These are phyloP conservation scores for Salix arbutifolia DNA, from an alignment of 345 rosid species.

Conservation along the genomic window DNA sequence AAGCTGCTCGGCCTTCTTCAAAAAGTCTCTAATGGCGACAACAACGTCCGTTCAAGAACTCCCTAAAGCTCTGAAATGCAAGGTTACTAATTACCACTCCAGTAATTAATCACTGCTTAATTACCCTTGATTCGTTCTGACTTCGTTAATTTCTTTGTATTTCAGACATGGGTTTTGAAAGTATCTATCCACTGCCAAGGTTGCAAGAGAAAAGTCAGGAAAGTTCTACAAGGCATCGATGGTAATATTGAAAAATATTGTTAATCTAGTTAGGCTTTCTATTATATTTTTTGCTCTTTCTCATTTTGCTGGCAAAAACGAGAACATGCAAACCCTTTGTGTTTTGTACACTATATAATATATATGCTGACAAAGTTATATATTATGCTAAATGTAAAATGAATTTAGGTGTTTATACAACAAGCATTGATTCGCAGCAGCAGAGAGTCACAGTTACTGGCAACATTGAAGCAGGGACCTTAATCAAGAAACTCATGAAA, in stretches of 20 bases:
- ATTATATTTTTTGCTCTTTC: not conserved
- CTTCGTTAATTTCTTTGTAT: not conserved
- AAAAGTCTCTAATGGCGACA: slow-evolving; percentile 5
- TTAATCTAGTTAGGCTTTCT: not conserved
- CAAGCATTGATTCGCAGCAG: slow-evolving; percentile 20
- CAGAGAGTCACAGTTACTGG: slow-evolving; percentile 27
- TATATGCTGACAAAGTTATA: too few species aligned
- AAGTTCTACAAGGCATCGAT: slow-evolving; percentile 19
- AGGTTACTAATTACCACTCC: not conserved
- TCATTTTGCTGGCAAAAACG: not conserved
- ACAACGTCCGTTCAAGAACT: not conserved
- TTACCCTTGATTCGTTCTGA: not conserved
- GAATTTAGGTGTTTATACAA: slow-evolving; percentile 22
- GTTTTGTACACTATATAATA: not conserved
- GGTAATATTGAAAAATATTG: not conserved
- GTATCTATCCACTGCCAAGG: slow-evolving; percentile 34
- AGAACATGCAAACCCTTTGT: not conserved
- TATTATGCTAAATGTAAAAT: not conserved
- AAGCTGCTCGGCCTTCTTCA: not conserved
- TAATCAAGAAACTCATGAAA: slow-evolving; percentile 24
- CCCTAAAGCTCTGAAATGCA: slow-evolving; percentile 12
- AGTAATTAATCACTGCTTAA: not conserved
- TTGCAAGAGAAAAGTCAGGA: slow-evolving; percentile 28
- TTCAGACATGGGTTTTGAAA: slow-evolving; percentile 25
- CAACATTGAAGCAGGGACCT: slow-evolving; percentile 18